phyloP scores from a whole-genome alignment of 768 basidiomycete genomes.

The Suillus discolor region DNA sequence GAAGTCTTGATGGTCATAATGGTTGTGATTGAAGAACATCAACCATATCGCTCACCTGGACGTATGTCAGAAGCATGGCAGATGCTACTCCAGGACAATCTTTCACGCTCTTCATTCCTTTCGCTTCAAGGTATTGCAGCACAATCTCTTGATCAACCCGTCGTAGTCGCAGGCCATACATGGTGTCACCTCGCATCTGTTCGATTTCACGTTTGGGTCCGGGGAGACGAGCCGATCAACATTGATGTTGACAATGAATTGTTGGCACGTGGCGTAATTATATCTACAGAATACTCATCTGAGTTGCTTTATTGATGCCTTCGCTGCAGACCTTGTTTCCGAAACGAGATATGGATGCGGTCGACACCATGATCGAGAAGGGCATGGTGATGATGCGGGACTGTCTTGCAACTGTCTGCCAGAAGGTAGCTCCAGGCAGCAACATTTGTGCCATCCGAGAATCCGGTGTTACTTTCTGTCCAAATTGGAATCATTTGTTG shows the following conservation, averaged over 20 bases:
- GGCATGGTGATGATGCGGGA: background rate
- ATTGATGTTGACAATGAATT: background rate
- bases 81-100: background rate
- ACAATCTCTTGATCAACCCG: background rate
- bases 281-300: background rate
- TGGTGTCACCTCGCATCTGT: conserved; percentile 9
- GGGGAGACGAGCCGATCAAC: background rate
- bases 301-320: background rate
- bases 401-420: background rate
- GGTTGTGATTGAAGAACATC: background rate
- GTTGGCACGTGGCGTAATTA: conserved; percentile 7
- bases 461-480: background rate
- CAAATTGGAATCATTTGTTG: background rate
- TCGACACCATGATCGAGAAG: conserved; percentile 10
- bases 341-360: background rate
- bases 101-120: background rate
- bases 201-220: conserved; percentile 11
- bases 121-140: background rate
- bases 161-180: background rate
- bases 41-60: background rate
- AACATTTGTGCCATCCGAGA: background rate
- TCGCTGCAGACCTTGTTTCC: background rate
- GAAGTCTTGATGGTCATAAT: background rate
- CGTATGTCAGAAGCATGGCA: background rate
- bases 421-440: background rate